These are phyloP conservation scores for Starmerella asiatica DNA, from an alignment of 805 yeast genomes.

Conservation along the genomic window DNA sequence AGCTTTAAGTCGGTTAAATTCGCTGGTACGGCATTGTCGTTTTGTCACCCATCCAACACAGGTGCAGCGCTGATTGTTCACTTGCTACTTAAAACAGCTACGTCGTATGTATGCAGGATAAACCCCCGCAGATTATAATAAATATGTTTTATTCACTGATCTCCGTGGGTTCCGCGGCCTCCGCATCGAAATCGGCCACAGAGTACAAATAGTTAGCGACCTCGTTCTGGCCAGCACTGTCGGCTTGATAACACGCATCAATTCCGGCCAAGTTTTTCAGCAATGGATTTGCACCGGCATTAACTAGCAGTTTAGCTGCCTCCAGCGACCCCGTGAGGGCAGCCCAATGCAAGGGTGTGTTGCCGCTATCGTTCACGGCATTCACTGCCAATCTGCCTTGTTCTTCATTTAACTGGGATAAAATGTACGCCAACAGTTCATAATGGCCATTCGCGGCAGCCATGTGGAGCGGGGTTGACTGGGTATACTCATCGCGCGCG, in stretches of 20 bases:
- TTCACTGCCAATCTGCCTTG: conserved; percentile 32
- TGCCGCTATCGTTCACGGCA: conserved; percentile 62
- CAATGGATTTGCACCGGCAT: conserved; percentile 71
- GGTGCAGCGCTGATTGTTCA: conserved; percentile 4
- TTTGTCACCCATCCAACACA: too few relatives aligned
- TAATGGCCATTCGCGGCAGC: conserved; percentile 90
- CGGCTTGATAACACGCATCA: conserved; percentile 84
- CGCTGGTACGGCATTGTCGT: too few relatives aligned
- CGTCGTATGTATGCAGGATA: neutral
- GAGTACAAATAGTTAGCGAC: conserved; percentile 66
- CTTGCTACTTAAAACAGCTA: neutral
- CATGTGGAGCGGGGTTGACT: conserved; percentile 78
- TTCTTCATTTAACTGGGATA: conserved; percentile 34
- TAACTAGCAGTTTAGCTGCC: conserved; percentile 56
- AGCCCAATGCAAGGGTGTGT: conserved; percentile 96
- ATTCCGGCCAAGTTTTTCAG: conserved; percentile 60
- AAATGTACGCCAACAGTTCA: conserved; percentile 48
- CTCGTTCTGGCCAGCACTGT: conserved; percentile 56
- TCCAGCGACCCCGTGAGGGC: conserved; percentile 72
- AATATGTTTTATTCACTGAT: neutral
- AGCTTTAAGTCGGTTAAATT: too few relatives aligned
- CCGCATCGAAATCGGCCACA: conserved; percentile 37
- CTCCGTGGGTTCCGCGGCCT: too few relatives aligned
- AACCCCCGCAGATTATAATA: neutral
- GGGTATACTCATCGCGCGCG: conserved; percentile 51